Conservation (phyloP, 257 asterid species). For the Capsicum chinense region DNA sequence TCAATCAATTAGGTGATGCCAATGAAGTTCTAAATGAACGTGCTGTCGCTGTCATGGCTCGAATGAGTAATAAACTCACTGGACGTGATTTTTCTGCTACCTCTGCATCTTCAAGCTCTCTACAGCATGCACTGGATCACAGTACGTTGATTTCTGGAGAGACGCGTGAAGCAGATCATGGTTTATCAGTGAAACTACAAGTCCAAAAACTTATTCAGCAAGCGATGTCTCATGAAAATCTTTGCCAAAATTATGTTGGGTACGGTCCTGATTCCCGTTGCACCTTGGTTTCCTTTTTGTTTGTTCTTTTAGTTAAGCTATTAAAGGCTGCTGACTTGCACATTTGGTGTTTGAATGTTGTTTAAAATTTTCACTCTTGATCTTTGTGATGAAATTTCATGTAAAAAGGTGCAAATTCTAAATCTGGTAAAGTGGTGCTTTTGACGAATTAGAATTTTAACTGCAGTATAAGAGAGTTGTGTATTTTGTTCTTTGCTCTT, state of each 20-base stretch:
- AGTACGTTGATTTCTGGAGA: constrained; percentile 66
- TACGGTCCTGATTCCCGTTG: constrained; percentile 40
- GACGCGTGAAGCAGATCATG: constrained; percentile 89
- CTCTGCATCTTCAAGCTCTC: constrained; percentile 59
- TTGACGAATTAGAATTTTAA: neutral
- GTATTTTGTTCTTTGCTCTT: constrained; percentile 16
- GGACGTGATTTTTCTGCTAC: constrained; percentile 87
- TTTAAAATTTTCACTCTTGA: neutral
- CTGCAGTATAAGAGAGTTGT: neutral
- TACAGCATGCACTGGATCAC: constrained; percentile 71
- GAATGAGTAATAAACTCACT: constrained; percentile 97
- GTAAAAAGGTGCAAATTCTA: neutral
- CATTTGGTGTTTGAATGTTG: neutral
- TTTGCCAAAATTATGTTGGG: constrained; percentile 99
- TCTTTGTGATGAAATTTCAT: neutral
- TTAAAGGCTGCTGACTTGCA: constrained; percentile 12
- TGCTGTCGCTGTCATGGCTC: constrained; percentile 95
- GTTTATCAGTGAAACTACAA: constrained; percentile 86
- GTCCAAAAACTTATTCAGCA: constrained; percentile 96
- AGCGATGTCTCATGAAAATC: constrained; percentile 86
- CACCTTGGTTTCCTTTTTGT: neutral
- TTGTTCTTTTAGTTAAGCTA: neutral
- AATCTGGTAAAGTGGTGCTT: neutral
- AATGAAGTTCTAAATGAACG: constrained; percentile 95
- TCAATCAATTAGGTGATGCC: constrained; percentile 96